These are phyloP conservation scores for Penicillium paxilli DNA, from an alignment of 495 filamentous ascomycete genomes.

Conservation along the genomic window DNA sequence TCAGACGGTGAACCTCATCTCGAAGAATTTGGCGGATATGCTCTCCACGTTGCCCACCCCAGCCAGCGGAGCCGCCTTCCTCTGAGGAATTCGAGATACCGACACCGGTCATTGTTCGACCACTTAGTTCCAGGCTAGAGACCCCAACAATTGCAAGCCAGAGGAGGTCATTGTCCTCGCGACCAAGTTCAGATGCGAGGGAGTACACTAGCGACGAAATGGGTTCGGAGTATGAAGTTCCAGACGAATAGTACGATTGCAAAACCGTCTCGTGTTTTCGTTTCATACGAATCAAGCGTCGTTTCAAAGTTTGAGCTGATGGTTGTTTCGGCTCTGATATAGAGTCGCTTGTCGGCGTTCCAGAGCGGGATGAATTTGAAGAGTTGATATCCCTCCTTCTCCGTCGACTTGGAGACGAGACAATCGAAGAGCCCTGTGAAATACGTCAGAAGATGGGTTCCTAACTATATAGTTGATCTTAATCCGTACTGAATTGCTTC, in stretches of 20 bases:
- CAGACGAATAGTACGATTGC: constrained; percentile 77
- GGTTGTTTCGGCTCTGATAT: constrained; percentile 57
- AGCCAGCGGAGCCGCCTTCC: constrained; percentile 65
- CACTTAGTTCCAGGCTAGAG: constrained; percentile 87
- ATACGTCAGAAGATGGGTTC: constrained; percentile 27
- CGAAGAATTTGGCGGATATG: constrained; percentile 80
- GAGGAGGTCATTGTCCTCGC: constrained; percentile 93
- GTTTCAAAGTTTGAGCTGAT: constrained; percentile 68
- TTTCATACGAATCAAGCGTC: constrained; percentile 69
- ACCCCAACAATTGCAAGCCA: constrained; percentile 95
- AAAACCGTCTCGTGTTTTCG: constrained; percentile 73
- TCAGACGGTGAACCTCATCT: constrained; percentile 93
- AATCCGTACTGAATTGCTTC: constrained; percentile 78
- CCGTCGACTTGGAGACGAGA: constrained; percentile 49
- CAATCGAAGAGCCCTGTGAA: constrained; percentile 58
- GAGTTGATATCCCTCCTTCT: constrained; percentile 36
- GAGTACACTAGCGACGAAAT: constrained; percentile 93
- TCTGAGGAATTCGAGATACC: constrained; percentile 64
- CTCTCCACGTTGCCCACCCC: constrained; percentile 80
- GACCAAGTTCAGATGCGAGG: constrained; percentile 88
- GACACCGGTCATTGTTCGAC: constrained; percentile 77
- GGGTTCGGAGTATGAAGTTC: constrained; percentile 90
- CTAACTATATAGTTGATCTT: neutral
- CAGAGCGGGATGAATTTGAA: constrained; percentile 47
- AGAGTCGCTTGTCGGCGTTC: constrained; percentile 49